Base-by-base conservation (phyloP, 2,329 filamentous ascomycete species). In the Microthyrium microscopicum region DNA sequence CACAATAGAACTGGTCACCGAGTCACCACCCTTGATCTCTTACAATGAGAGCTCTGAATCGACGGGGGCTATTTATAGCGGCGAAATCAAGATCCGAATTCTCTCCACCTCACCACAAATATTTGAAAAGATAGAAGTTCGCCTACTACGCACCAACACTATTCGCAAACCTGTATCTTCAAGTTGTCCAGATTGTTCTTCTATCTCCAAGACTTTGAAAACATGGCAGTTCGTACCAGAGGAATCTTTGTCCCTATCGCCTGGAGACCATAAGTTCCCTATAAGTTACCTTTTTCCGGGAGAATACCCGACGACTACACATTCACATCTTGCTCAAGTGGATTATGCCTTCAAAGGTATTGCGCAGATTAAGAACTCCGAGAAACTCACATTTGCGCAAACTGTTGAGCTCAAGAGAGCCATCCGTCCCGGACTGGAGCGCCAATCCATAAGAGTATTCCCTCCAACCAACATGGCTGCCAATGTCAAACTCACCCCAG, bases 401-500 rank as follows among this genome's bases (percentile, higher is more conserved):
- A 67, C 68, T 7, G 62, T 95, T 28, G 64, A 74, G 35, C 68
- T 95, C 44, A 77, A 77, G 58, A 80, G 87, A 40, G 79, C 84
- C 21, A 70, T 95, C 18, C 66, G 77, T 34, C 72, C 81, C 3
- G 79, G 83, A 31, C 66, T 70, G 34, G 83, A 91, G 40, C 87
- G 91, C 57, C 77, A 85, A 56, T 91, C 81, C 12, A 75, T 93
- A 41, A 82, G 87, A 48, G 80, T 95, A 49, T 98, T 98, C 58
- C 89, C 87, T 30, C 87, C 89, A 0, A 98, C 89, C 44, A 89
- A 92, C 57, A 76, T 98, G 47, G 85, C 82, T 43, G 80, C 83
- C 38, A 77, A 75, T 48, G 78, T 89, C 41, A 75, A 82, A 46
- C 76, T 92, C 41, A 77, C 77, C 29, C 73, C 81, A 24, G 72